Base-by-base conservation (phyloP, 352 stramenopile species). In the Pythium brachiatum region DNA sequence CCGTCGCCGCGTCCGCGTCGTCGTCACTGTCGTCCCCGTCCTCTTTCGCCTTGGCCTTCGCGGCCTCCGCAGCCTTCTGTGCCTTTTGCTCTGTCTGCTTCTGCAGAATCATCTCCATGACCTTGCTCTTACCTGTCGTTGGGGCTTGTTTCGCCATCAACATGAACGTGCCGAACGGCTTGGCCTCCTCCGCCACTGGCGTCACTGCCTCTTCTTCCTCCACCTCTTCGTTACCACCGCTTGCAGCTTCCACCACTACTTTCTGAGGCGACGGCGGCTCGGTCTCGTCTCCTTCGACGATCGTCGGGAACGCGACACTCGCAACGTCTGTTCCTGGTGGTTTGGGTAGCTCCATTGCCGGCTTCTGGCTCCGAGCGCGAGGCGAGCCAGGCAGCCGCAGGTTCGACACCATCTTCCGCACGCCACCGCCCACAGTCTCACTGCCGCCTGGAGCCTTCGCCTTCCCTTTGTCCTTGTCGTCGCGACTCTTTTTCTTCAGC, bases 401-500 rank as follows among this genome's bases (percentile, higher is more conserved):
- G 12, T 15, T 64, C n/a, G 39, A 60, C 55, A 73, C 53, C 20
- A 73, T 55, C 51, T 60, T 66, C 16, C 32, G 25, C 13, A 55
- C 20, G 7, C 51, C 25, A 43, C 26, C 20, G 38, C 18, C 25
- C 11, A 18, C 2, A 15, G 25, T 7, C 23, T n/a, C 26, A 44
- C 15, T 12, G 31, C 43, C 52, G 47, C 56, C n/a, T 52, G 29
- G 41, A 6, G 43, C 0, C 20, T 50, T 26, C 5, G 53, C 16
- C 20, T 23, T 51, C 18, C 12, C 27, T 12, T 48, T 62, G 15
- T 27, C 67, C 5, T 57, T 70, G 9, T 76, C 64, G 1, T 84
- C 78, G 3, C 76, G 76, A 11, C 80, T 78, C 27, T 87, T 88
- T 54, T 83, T 88, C 73, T 90, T 90, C 29, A 89, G 52, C 11